phyloP scores from a whole-genome alignment of 495 filamentous ascomycete genomes.

The Daldinia bambusicola region DNA sequence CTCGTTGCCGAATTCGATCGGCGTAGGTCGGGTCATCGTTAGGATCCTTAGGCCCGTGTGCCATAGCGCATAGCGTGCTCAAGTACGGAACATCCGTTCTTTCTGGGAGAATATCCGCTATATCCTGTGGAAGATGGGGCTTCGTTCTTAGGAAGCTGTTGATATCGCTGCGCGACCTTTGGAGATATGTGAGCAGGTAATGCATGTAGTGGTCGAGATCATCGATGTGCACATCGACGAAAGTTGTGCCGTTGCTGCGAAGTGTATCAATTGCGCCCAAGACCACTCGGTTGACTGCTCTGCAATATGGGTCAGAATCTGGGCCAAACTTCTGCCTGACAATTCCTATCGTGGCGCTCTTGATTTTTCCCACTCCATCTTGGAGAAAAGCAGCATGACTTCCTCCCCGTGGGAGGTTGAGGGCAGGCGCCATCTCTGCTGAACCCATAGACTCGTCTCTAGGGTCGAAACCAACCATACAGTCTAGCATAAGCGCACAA shows the following conservation, averaged over 20 bases:
- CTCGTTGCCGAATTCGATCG: constrained; percentile 30
- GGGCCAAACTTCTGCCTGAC: constrained; percentile 47
- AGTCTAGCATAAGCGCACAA: constrained; percentile 49
- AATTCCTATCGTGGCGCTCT: constrained; percentile 42
- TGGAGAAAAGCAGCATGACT: constrained; percentile 45
- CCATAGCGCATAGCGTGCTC: constrained; percentile 31
- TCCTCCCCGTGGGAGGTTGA: constrained; percentile 41
- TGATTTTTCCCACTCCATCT: constrained; percentile 26
- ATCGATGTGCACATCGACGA: constrained; percentile 48
- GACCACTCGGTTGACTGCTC: constrained; percentile 45
- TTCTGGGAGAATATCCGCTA: constrained; percentile 31
- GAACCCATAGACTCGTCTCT: constrained; percentile 46
- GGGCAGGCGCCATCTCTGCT: constrained; percentile 31
- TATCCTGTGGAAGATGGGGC: constrained; percentile 38
- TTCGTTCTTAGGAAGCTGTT: constrained; percentile 48
- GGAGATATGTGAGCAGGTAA: constrained; percentile 37
- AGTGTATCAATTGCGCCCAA: constrained; percentile 38
- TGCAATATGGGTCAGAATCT: constrained; percentile 36
- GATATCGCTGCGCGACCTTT: constrained; percentile 49
- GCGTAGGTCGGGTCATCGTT: constrained; percentile 40
- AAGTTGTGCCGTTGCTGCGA: constrained; percentile 28
- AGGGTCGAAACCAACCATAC: constrained; percentile 50
- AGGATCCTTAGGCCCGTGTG: constrained; percentile 33
- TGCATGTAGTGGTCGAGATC: constrained; percentile 48
- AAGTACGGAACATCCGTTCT: constrained; percentile 29